These are phyloP conservation scores for Phytophthora vignae DNA, from an alignment of 352 stramenopile genomes.

Conservation along the genomic window DNA sequence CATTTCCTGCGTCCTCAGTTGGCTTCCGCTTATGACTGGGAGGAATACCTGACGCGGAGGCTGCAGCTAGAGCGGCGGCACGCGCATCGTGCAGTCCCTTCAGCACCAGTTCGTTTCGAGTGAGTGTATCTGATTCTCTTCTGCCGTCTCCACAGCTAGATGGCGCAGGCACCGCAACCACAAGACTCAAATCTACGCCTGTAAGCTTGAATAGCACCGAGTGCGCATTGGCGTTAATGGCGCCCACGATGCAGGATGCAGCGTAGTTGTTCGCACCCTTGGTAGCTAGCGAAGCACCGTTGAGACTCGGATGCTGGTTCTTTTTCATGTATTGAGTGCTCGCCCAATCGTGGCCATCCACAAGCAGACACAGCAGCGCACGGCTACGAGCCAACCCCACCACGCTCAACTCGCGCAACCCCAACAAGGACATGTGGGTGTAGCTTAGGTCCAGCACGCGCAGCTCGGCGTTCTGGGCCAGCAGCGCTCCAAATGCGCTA, in stretches of 20 bases:
- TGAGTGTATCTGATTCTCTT: conserved; percentile 52
- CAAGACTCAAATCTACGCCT: conserved; percentile 70
- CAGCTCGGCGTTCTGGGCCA: conserved; percentile 76
- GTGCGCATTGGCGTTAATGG: conserved; percentile 72
- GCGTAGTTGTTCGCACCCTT: conserved; percentile 80
- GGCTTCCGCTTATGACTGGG: conserved; percentile 66
- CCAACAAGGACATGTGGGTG: conserved; percentile 80
- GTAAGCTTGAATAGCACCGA: conserved; percentile 83
- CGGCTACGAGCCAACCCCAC: conserved; percentile 66
- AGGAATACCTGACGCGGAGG: conserved; percentile 21
- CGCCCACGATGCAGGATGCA: conserved; percentile 74
- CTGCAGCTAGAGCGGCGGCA: conserved; percentile 10
- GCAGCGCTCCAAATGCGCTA: conserved; percentile 67
- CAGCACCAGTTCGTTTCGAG: conserved; percentile 66
- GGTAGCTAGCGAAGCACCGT: conserved; percentile 66
- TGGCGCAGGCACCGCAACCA: conserved; percentile 40
- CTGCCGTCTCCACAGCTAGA: conserved; percentile 20
- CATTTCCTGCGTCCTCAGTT: conserved; percentile 36
- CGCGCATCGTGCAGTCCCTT: conserved; percentile 57
- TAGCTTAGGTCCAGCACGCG: conserved; percentile 86
- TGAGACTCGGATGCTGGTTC: conserved; percentile 53
- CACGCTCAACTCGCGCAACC: conserved; percentile 73
- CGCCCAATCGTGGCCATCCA: conserved; percentile 86
- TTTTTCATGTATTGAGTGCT: conserved; percentile 89
- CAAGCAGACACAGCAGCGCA: conserved; percentile 71